Conservation (phyloP, 306 rosid species). For the Gastrolobium villosum region DNA sequence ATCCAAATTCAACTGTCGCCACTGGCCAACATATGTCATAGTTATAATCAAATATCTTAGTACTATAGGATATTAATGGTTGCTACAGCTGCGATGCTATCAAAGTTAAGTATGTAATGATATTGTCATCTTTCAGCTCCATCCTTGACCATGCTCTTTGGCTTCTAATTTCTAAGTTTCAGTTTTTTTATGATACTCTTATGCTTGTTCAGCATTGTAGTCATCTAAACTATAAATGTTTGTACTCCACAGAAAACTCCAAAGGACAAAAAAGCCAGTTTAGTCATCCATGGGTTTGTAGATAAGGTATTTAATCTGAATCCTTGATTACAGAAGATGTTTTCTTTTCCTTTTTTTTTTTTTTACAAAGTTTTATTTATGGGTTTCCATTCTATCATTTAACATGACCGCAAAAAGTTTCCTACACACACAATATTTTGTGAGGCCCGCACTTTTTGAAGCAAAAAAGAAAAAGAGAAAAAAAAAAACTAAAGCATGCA, state of each 20-base stretch:
- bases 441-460: no score
- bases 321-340: slow-evolving; percentile 24
- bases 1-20: slow-evolving; percentile 22
- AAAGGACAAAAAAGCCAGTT: slow-evolving; percentile 91
- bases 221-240: slow-evolving; percentile 49
- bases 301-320: slow-evolving; percentile 78
- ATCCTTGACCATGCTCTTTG: slow-evolving; percentile 27
- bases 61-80: slow-evolving; percentile 30
- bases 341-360: not conserved
- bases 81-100: slow-evolving; percentile 17
- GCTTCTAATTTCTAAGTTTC: slow-evolving; percentile 31
- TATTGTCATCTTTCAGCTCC: slow-evolving; percentile 30
- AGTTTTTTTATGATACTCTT: not conserved
- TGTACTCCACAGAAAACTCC: slow-evolving; percentile 86
- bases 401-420: no score
- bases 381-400: no score
- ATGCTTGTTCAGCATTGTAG: slow-evolving; percentile 37
- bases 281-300: slow-evolving; percentile 89
- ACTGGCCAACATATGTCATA: slow-evolving; percentile 19
- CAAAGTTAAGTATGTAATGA: slow-evolving; percentile 35
- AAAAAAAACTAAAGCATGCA: no score
- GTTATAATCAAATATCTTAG: slow-evolving; percentile 22
- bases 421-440: no score
- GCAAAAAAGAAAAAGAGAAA: no score
- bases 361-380: not conserved